Evolutionary conservation across 2,329 filamentous ascomycete species (phyloP).

Genomic region (Aphanoascus verrucosus): DNA sequence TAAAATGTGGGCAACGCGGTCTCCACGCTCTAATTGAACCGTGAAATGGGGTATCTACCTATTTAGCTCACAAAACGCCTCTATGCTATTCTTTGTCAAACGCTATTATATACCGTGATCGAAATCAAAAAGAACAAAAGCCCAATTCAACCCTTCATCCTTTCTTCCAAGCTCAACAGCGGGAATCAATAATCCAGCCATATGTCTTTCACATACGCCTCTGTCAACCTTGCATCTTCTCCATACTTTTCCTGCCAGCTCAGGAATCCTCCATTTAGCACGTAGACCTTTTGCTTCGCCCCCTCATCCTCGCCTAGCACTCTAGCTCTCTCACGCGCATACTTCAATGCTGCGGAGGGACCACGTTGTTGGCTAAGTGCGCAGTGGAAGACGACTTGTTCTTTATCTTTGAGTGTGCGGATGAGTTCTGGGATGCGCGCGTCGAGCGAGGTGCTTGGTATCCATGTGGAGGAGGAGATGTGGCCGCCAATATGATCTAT

Average conservation of each 20-base stretch:
- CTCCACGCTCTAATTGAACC: not conserved
- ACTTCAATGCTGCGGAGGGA: slow-evolving; percentile 70
- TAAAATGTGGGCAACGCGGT: not conserved
- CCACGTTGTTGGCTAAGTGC: slow-evolving; percentile 83
- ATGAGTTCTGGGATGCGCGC: slow-evolving; percentile 71
- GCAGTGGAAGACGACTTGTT: slow-evolving; percentile 89
- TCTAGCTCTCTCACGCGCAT: slow-evolving; percentile 52
- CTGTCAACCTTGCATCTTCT: slow-evolving; percentile 66
- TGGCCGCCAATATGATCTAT: slow-evolving; percentile 83
- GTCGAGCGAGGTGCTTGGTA: slow-evolving; percentile 63
- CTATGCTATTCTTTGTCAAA: not conserved
- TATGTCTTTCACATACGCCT: slow-evolving; percentile 72
- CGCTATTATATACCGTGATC: not conserved
- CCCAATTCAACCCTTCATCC: not conserved
- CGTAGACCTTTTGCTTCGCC: slow-evolving; percentile 59
- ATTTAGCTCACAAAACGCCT: not conserved
- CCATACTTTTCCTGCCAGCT: slow-evolving; percentile 80
- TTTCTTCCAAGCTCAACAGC: not conserved
- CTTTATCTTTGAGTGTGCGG: slow-evolving; percentile 61
- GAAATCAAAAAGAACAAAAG: not conserved
- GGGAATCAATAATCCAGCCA: slow-evolving; percentile 51
- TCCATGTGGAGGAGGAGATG: slow-evolving; percentile 65
- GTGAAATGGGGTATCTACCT: not conserved
- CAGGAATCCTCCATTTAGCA: slow-evolving; percentile 74
- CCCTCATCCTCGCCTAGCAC: slow-evolving; percentile 34